A percentile compares a stretch with the other conserved stretches of the same genome.
phyloP scores from a whole-genome alignment of 257 asterid genomes.

The Fraxinus anomala region DNA sequence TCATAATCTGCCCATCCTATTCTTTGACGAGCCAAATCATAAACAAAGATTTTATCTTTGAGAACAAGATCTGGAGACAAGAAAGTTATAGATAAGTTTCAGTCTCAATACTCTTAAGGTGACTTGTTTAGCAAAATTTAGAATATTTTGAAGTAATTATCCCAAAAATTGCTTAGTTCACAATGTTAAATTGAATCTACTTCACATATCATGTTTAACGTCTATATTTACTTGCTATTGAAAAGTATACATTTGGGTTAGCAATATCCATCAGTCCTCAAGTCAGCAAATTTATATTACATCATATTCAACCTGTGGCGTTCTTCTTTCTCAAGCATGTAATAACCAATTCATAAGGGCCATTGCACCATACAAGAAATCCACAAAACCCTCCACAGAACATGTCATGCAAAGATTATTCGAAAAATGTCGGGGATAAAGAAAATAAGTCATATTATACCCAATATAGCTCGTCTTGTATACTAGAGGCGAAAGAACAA shows the following conservation, averaged over 20 bases:
- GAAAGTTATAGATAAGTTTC: background rate
- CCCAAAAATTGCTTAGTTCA: too few relatives aligned
- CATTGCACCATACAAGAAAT: background rate
- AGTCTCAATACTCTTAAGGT: background rate
- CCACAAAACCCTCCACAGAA: background rate
- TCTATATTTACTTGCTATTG: too few relatives aligned
- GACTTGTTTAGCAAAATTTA: conserved; percentile 3
- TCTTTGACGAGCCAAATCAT: conserved; percentile 81
- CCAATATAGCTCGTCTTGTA: background rate
- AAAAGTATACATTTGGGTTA: too few relatives aligned
- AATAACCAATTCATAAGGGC: background rate
- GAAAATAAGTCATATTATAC: background rate
- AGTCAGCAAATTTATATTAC: background rate
- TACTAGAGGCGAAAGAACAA: background rate
- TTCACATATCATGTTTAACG: too few relatives aligned
- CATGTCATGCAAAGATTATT: background rate
- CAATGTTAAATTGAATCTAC: too few relatives aligned
- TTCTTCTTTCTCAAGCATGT: background rate
- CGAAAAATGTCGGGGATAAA: background rate
- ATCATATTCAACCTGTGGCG: background rate
- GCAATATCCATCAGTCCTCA: background rate
- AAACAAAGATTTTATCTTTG: conserved; percentile 79
- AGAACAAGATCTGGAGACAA: conserved; percentile 68
- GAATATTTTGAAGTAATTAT: too few relatives aligned
- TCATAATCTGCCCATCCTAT: conserved; percentile 88